phyloP scores from a whole-genome alignment of 495 filamentous ascomycete genomes.

The Podospora anserina region DNA sequence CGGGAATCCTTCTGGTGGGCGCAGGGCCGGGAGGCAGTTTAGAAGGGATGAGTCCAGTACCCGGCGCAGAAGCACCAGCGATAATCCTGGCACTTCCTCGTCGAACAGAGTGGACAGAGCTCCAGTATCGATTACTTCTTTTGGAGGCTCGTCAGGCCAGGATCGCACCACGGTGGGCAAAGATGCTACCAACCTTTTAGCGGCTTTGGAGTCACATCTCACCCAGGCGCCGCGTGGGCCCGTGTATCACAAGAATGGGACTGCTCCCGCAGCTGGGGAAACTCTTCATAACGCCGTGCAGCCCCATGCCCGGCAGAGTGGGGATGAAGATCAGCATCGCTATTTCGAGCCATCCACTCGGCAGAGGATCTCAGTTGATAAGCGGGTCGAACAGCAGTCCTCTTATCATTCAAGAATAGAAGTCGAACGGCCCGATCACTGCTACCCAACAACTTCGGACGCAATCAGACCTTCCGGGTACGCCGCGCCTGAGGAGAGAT shows the following conservation, averaged over 20 bases:
- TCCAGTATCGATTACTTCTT: background rate
- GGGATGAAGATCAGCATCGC: background rate
- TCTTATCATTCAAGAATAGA: slow-evolving; percentile 1
- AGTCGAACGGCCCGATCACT: background rate
- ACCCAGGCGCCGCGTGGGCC: slow-evolving; percentile 15
- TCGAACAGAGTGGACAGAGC: background rate
- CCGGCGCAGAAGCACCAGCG: slow-evolving; percentile 29
- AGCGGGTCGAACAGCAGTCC: background rate
- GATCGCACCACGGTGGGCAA: background rate
- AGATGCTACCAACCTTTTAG: slow-evolving; percentile 18
- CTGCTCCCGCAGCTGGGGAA: background rate
- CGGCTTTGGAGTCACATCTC: slow-evolving; percentile 27
- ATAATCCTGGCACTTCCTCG: slow-evolving; percentile 10
- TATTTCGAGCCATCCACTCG: background rate
- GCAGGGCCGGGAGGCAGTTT: slow-evolving; percentile 25
- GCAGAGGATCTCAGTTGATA: background rate
- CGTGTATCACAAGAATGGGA: background rate
- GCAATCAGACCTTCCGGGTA: slow-evolving; percentile 15
- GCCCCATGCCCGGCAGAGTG: background rate
- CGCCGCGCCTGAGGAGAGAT: slow-evolving; percentile 9
- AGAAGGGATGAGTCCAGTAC: slow-evolving; percentile 30
- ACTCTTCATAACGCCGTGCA: background rate
- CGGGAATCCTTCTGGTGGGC: background rate
- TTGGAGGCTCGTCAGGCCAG: background rate
- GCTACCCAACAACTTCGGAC: slow-evolving; percentile 1